Percentiles rank a stretch among this genome's conserved stretches.
These are phyloP conservation scores for Boletellus ananiceps DNA, from an alignment of 768 basidiomycete species.

Conservation along the genomic window DNA sequence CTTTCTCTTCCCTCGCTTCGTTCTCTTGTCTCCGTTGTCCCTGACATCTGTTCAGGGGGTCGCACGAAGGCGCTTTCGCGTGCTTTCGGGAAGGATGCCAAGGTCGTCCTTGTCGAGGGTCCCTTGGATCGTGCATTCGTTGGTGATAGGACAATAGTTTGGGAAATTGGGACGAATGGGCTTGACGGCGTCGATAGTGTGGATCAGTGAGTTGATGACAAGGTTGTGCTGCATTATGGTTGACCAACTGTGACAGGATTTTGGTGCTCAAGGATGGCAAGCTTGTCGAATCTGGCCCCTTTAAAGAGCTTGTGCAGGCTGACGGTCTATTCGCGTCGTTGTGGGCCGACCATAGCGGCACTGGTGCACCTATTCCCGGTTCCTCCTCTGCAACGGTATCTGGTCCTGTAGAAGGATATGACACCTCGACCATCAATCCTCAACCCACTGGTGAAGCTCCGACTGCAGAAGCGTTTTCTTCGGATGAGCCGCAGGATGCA, in stretches of 20 bases:
- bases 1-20: constrained; percentile 80
- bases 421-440: constrained; percentile 18
- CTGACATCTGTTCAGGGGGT: constrained; percentile 55
- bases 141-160: constrained; percentile 23
- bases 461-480: constrained; percentile 1
- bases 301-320: constrained; percentile 67
- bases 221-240: background rate
- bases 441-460: constrained; percentile 20
- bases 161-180: constrained; percentile 21
- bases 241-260: constrained; percentile 48
- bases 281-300: constrained; percentile 78
- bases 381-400: constrained; percentile 26
- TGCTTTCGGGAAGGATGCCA: constrained; percentile 22
- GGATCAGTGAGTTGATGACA: constrained; percentile 45
- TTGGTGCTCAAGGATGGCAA: constrained; percentile 88
- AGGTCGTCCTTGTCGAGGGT: constrained; percentile 26
- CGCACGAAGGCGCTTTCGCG: constrained; percentile 24
- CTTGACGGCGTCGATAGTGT: constrained; percentile 50
- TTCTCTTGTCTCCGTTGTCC: constrained; percentile 83
- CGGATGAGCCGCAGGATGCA: constrained; percentile 15
- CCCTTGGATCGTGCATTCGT: constrained; percentile 17
- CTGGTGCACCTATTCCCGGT: constrained; percentile 40
- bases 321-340: constrained; percentile 76
- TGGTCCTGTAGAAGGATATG: constrained; percentile 25
- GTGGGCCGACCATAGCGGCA: constrained; percentile 83